These are phyloP conservation scores for Echinosophora koreensis DNA, from an alignment of 306 rosid species.

Conservation along the genomic window DNA sequence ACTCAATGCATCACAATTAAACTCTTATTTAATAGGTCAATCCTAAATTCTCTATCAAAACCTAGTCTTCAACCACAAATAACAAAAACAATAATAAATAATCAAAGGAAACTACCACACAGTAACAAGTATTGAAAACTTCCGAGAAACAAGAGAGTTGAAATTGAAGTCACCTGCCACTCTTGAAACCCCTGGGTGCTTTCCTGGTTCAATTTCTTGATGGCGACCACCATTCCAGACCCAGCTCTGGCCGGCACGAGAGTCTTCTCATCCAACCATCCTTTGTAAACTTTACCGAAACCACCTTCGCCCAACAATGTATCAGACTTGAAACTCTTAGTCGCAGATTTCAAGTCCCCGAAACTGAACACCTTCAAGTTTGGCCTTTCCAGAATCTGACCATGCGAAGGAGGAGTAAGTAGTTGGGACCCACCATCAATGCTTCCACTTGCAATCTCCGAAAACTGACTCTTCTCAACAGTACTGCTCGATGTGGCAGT, in stretches of 20 bases:
- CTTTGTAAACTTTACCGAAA: slow-evolving; percentile 84
- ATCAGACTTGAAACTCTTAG: slow-evolving; percentile 73
- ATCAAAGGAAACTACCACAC: neutral
- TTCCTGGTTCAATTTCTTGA: slow-evolving; percentile 75
- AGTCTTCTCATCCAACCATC: slow-evolving; percentile 84
- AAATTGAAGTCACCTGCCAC: slow-evolving; percentile 68
- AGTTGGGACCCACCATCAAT: slow-evolving; percentile 33
- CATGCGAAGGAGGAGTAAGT: slow-evolving; percentile 26
- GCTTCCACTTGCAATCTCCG: slow-evolving; percentile 63
- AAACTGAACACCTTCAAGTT: slow-evolving; percentile 69
- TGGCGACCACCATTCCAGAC: slow-evolving; percentile 73
- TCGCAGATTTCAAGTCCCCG: slow-evolving; percentile 66
- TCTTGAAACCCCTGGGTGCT: slow-evolving; percentile 84
- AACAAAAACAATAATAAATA: too few relatives aligned
- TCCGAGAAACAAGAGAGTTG: neutral
- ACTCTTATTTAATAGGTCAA: neutral
- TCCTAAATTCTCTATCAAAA: neutral
- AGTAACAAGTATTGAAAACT: neutral
- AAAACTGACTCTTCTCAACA: slow-evolving; percentile 61
- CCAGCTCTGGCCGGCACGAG: slow-evolving; percentile 69
- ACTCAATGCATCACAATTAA: too few relatives aligned
- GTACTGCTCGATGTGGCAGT: slow-evolving; percentile 60
- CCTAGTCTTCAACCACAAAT: neutral
- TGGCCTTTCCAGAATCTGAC: slow-evolving; percentile 63
- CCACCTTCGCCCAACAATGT: slow-evolving; percentile 86